Base-by-base conservation (phyloP, 2,329 filamentous ascomycete genomes). In the Chrysoporthe puriensis region DNA sequence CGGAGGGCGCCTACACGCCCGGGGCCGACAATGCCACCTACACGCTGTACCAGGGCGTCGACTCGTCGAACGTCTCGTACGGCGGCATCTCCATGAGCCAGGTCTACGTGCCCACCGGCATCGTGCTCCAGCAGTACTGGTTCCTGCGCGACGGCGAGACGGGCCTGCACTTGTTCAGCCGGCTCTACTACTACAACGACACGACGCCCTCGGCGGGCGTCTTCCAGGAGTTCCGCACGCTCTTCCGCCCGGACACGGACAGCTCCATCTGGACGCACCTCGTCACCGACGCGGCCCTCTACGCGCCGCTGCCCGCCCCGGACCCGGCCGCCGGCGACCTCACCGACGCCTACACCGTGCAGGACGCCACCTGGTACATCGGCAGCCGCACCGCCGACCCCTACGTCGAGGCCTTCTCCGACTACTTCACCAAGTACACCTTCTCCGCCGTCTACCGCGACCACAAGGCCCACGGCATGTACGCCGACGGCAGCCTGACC, bases 361-460 rank as follows among this genome's bases (percentile, higher is more conserved):
- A 90, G 73, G 88, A 90, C 75, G 87, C 88, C 4, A 89, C 88
- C 0, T 90, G 86, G 86, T 85, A 86, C 59, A 74, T 90, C 16
- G 84, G 85, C 36, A 85, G 85, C 59, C 83, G 83, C 0, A 82
- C 83, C 0, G 73, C 83, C 18, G 85, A 88, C 72, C 78, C 84
- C 0, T 90, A 90, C 72, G 84, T 87, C 0, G 75, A 82, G 48
- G 77, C 86, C 58, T 82, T 85, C 66, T 80, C 85, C 1, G 84
- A 89, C 58, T 90, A 89, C 75, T 90, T 89, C 72, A 90, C 88
- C 32, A 90, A 90, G 74, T 90, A 90, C 72, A 89, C 85, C 0
- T 89, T 90, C 68, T 80, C 82, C 4, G 85, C 86, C 67, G 80
- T 80, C 1, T 89, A 86, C 85, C 79, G 86, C 61, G 81, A 88